Percentiles rank a stretch among this genome's conserved stretches.
Conservation (phyloP, 331 rosid species). For the Spiraea crenata region DNA sequence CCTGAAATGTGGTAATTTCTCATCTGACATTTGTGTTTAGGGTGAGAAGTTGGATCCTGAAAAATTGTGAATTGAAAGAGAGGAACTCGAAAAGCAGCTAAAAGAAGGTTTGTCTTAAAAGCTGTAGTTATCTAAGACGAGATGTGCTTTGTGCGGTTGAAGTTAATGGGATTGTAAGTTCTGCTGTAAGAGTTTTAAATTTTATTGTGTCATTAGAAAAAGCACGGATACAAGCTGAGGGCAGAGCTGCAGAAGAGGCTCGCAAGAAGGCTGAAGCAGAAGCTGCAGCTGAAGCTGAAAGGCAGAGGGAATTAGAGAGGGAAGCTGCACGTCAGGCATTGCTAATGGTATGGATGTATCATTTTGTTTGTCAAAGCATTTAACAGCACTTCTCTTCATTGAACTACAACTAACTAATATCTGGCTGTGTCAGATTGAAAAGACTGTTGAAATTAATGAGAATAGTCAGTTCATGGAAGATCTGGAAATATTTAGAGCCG, state of each 20-base stretch:
- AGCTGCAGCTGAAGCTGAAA: slow-evolving; percentile 75
- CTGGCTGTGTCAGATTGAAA: slow-evolving; percentile 63
- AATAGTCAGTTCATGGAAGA: slow-evolving; percentile 73
- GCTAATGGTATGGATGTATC: slow-evolving; percentile 49
- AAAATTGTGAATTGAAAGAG: slow-evolving; percentile 75
- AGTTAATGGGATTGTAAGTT: slow-evolving; percentile 11
- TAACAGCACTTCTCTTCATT: slow-evolving; percentile 5
- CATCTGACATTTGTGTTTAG: slow-evolving; percentile 38
- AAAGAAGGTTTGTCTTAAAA: slow-evolving; percentile 62
- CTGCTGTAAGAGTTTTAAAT: slow-evolving; percentile 1
- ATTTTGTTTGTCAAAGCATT: slow-evolving; percentile 2
- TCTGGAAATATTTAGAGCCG: slow-evolving; percentile 72
- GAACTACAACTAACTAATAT: slow-evolving; percentile 15
- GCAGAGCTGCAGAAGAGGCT: slow-evolving; percentile 91
- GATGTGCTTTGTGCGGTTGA: neutral
- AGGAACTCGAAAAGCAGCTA: slow-evolving; percentile 75
- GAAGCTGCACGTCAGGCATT: slow-evolving; percentile 93
- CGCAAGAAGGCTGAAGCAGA: slow-evolving; percentile 67
- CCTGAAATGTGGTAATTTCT: slow-evolving; percentile 9
- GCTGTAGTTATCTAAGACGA: neutral
- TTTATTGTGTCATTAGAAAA: slow-evolving; percentile 49
- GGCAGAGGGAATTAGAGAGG: slow-evolving; percentile 76
- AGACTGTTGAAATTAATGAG: slow-evolving; percentile 85
- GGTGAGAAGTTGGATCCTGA: slow-evolving; percentile 87
- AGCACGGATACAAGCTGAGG: slow-evolving; percentile 90